These are phyloP conservation scores for Kwoniella sp. DNA, from an alignment of 768 basidiomycete species.

Conservation along the genomic window DNA sequence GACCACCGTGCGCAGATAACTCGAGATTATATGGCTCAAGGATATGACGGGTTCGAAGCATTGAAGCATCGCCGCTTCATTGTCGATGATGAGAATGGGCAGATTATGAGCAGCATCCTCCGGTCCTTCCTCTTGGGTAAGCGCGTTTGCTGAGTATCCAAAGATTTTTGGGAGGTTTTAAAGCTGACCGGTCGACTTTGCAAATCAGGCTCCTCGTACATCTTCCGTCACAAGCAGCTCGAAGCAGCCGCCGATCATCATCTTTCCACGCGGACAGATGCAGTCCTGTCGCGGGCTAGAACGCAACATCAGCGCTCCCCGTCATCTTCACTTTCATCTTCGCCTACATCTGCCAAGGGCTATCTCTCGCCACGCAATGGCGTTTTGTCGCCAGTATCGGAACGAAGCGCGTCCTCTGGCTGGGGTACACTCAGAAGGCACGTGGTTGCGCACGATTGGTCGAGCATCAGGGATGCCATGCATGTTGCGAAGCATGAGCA, in stretches of 20 bases:
- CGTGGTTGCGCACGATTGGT: conserved; percentile 58
- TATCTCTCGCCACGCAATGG: conserved; percentile 14
- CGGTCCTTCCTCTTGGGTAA: conserved; percentile 81
- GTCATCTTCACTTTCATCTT: conserved; percentile 11
- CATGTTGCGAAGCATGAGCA: conserved; percentile 69
- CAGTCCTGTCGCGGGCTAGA: conserved; percentile 41
- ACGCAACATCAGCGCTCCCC: conserved; percentile 31
- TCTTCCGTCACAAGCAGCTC: conserved; percentile 66
- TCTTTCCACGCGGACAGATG: conserved; percentile 44
- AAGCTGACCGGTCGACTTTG: not conserved
- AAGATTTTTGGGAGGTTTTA: not conserved
- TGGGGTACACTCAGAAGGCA: conserved; percentile 56
- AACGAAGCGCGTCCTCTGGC: conserved; percentile 17
- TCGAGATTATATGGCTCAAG: conserved; percentile 72
- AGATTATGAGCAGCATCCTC: conserved; percentile 75
- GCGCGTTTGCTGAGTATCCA: conserved; percentile 8
- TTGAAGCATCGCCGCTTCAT: conserved; percentile 70
- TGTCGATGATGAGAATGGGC: conserved; percentile 80
- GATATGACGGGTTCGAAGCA: conserved; percentile 75
- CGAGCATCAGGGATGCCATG: conserved; percentile 59
- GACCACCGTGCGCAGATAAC: conserved; percentile 58
- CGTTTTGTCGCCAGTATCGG: conserved; percentile 17
- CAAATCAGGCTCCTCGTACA: conserved; percentile 68
- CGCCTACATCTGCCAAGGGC: conserved; percentile 19
- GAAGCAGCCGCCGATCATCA: conserved; percentile 55